These are phyloP conservation scores for Daldinia loculata DNA, from an alignment of 495 filamentous ascomycete species.

Conservation along the genomic window DNA sequence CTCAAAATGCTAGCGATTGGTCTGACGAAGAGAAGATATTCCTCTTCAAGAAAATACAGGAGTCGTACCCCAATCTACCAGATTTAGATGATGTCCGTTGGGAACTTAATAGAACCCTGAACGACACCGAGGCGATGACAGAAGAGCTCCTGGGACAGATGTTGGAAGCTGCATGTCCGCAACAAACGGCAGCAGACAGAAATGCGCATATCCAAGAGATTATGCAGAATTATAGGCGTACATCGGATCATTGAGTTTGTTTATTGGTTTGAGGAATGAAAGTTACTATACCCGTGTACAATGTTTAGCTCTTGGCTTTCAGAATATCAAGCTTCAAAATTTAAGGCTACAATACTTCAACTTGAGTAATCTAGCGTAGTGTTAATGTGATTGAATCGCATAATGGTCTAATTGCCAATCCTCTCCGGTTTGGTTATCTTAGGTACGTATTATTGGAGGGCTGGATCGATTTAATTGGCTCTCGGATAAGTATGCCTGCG, in stretches of 20 bases:
- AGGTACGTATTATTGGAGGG: slow-evolving; percentile 19
- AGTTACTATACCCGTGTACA: slow-evolving; percentile 12
- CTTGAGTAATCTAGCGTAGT: neutral
- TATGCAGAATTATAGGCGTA: slow-evolving; percentile 37
- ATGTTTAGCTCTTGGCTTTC: slow-evolving; percentile 10
- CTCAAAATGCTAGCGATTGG: slow-evolving; percentile 25
- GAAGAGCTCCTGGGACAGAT: slow-evolving; percentile 40
- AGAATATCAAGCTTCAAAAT: neutral
- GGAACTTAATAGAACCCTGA: slow-evolving; percentile 35
- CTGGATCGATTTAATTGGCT: slow-evolving; percentile 8
- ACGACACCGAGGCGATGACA: slow-evolving; percentile 39
- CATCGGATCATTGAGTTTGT: neutral
- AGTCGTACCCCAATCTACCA: slow-evolving; percentile 36
- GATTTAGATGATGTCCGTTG: slow-evolving; percentile 31
- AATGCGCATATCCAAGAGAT: slow-evolving; percentile 32
- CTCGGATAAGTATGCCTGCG: neutral
- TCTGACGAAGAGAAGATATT: slow-evolving; percentile 36
- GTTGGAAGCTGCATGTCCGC: slow-evolving; percentile 32
- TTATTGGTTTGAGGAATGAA: neutral
- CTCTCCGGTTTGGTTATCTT: neutral
- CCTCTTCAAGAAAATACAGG: slow-evolving; percentile 42
- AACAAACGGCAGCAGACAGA: slow-evolving; percentile 25
- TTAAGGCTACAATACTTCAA: slow-evolving; percentile 4
- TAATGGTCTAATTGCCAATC: slow-evolving; percentile 2
- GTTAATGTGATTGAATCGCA: slow-evolving; percentile 4